Percentiles rank a stretch among this genome's conserved stretches.
These are phyloP conservation scores for Ogataea minuta DNA, from an alignment of 805 yeast species.

Conservation along the genomic window DNA sequence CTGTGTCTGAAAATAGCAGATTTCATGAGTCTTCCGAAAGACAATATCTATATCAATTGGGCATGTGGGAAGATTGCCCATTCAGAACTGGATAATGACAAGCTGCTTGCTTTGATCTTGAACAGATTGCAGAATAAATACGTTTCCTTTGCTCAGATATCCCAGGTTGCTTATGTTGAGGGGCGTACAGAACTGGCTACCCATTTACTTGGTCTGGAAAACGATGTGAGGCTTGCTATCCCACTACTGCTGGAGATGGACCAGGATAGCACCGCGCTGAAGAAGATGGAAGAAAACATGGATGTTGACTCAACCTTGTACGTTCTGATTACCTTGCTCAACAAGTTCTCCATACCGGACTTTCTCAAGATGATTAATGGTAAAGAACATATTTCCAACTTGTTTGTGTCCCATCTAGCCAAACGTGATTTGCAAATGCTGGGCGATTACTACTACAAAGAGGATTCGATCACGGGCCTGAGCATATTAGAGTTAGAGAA, in stretches of 20 bases:
- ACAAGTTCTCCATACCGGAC: slow-evolving; percentile 58
- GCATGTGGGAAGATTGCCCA: slow-evolving; percentile 65
- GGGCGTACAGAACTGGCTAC: slow-evolving; percentile 74
- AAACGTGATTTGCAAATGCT: slow-evolving; percentile 38
- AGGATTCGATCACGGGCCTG: slow-evolving; percentile 51
- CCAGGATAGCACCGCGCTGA: slow-evolving; percentile 65
- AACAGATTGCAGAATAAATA: slow-evolving; percentile 42
- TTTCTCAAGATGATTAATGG: slow-evolving; percentile 65
- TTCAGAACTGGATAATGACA: slow-evolving; percentile 57
- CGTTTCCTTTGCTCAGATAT: slow-evolving; percentile 58
- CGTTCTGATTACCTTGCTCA: slow-evolving; percentile 53
- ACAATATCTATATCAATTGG: slow-evolving; percentile 71
- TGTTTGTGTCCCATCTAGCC: slow-evolving; percentile 37
- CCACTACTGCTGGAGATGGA: slow-evolving; percentile 67
- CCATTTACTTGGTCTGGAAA: slow-evolving; percentile 66
- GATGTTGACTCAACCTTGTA: slow-evolving; percentile 59
- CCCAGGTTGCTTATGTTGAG: slow-evolving; percentile 70
- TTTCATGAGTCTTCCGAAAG: slow-evolving; percentile 45
- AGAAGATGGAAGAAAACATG: slow-evolving; percentile 60
- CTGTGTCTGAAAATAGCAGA: slow-evolving; percentile 63
- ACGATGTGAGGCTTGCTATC: slow-evolving; percentile 57
- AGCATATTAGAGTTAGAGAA: slow-evolving; percentile 40
- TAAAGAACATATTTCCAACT: slow-evolving; percentile 39
- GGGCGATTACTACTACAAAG: slow-evolving; percentile 60
- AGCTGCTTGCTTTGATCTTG: slow-evolving; percentile 49